Base-by-base conservation (phyloP, 352 stramenopile species). In the Pythium volutum region DNA sequence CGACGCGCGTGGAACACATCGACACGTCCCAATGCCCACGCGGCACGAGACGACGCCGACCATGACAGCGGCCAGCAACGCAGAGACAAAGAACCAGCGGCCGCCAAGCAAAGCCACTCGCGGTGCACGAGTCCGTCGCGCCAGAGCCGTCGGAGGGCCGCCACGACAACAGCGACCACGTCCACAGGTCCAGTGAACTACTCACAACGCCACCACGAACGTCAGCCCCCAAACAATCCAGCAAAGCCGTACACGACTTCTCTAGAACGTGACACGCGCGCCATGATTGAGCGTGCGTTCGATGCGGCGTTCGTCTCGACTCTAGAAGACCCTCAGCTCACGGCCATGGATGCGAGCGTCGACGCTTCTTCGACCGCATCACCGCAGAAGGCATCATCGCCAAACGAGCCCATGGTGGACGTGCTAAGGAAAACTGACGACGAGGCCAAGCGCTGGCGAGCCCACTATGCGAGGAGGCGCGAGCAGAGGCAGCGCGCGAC, bases 221-320 rank as follows among this genome's bases (percentile, higher is more conserved):
- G 18, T 43, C 36, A 10, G 2, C 16, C 16, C 4, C 9, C 36
- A 15, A 43, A 43, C 3, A 15, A 23, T 9, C 31, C 31, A 36
- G 31, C 6, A 43, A 15, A 18, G 10, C 2, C 36, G n/a, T 5
- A 10, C 14, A 15, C 36, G 14, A 5, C n/a, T 15, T 43, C 14
- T 22, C 6, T 38, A 14, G 11, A 10, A 22, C 38, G 52, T 10
- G 39, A 34, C 7, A 84, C 77, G 15, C 66, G 77, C 36, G 75
- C 74, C 31, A 74, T 89, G 48, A 71, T 89, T 26, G 77, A 88
- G 43, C 74, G 80, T 22, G 80, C 80, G 16, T 71, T 89, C 26
- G 72, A 65, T 15, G 14, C 70, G n/a, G 77, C 73, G 22, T 75
- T 87, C 48, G 65, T 41, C 1, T 53, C 64, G 7, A 36, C 58